phyloP scores from a whole-genome alignment of 441 rosid species.

The Populus tomentosa region DNA sequence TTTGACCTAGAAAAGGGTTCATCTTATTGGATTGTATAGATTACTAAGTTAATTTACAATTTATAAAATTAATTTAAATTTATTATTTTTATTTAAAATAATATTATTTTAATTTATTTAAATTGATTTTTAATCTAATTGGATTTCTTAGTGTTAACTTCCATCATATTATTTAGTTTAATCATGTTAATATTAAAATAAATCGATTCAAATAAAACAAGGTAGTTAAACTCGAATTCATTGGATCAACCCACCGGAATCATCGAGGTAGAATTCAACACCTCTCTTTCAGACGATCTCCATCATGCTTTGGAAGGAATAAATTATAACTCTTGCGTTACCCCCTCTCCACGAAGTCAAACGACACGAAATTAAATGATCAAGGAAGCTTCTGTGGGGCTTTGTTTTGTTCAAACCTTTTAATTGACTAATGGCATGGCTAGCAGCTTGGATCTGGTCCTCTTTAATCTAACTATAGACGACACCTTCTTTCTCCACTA shows the following conservation, averaged over 20 bases:
- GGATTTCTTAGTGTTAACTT: too few relatives aligned
- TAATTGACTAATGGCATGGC: conserved; percentile 18
- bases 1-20: too few relatives aligned
- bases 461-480: background rate
- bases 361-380: conserved; percentile 1
- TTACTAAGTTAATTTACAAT: too few relatives aligned
- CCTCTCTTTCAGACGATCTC: background rate
- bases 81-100: background rate
- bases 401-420: background rate
- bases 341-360: conserved; percentile 33
- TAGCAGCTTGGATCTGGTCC: conserved; percentile 26
- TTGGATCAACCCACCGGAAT: background rate
- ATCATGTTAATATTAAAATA: background rate
- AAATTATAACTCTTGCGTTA: background rate
- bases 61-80: too few relatives aligned
- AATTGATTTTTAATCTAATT: too few relatives aligned
- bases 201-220: background rate
- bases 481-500: background rate
- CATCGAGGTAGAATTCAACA: background rate
- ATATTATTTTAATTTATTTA: background rate
- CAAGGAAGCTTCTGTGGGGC: conserved; percentile 26
- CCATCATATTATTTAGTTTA: background rate
- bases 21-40: too few relatives aligned
- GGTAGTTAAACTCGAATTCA: background rate
- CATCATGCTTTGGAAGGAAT: background rate